Base-by-base conservation (phyloP, 176 grass and related monocot species). In the Elymus sibiricus region DNA sequence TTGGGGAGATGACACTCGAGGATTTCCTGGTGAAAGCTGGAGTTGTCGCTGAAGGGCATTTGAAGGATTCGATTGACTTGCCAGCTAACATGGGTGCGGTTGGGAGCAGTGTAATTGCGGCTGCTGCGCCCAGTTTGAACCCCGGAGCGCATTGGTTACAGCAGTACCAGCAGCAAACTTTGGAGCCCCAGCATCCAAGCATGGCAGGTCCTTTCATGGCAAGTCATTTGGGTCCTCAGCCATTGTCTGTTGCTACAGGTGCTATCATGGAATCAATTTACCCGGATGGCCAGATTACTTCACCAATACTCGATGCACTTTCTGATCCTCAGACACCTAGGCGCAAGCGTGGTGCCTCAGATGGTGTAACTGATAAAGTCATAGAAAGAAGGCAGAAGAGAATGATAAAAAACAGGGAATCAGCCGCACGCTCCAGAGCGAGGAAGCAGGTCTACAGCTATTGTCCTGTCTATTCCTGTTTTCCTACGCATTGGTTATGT, bases 401-500 rank as follows among this genome's bases (percentile, higher is more conserved):
- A 92, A 98, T 98, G 97, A 98, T 98, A 17, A 98, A 98, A 75
- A 98, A 98, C 68, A 93, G 97, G 65, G 97, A 98, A 86, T 98
- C 97, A 32, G 97, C 97, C 86, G 97, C 97, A 42, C 82, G 97
- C 15, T 98, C 97, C 73, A 98, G 97, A 84, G 97, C 94, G 12
- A 95, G 97, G 85, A 98, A 98, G 78, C 97, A 98, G 92, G 97
- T 98, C 31, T 44, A 75, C 2, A 31, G 70, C 60, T 74, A 56
- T 7, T 74, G 0, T 60, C 49, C 35, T 82, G 1, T 67, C 64
- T 46, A 16, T 31, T 89, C 67, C 16, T 69, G 49, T 35, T 82
- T 88, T 78, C 49, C 13, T 68, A 34, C 38, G 13, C 74, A 38
- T 29, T 47, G 35, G 10, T 67, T 63, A 8, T 27, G 37, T 70